Evolutionary conservation across 2,329 filamentous ascomycete genomes (phyloP).

Genomic region (Aspergillus sergii): DNA sequence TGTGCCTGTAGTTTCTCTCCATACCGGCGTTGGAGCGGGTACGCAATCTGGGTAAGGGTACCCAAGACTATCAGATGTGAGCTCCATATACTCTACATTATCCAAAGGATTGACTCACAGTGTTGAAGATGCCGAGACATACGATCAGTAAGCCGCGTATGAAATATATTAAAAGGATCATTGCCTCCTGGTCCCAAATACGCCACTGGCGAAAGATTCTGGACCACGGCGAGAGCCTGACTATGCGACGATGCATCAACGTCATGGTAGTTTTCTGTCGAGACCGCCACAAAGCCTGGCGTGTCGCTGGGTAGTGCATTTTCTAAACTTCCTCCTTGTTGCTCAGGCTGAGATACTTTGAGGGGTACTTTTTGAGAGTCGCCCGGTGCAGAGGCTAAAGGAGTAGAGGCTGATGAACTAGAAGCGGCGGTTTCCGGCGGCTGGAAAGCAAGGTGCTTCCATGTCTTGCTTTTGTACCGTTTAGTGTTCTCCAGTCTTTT

Average conservation of each 20-base stretch:
- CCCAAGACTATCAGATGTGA: conserved; percentile 33
- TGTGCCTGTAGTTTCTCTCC: conserved; percentile 37
- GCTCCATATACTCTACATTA: neutral
- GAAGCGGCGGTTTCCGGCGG: conserved; percentile 30
- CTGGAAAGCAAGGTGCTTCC: conserved; percentile 41
- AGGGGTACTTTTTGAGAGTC: conserved; percentile 1
- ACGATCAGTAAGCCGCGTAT: conserved; percentile 39
- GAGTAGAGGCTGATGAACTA: conserved; percentile 12
- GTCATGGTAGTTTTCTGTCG: conserved; percentile 17
- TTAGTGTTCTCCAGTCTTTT: conserved; percentile 43
- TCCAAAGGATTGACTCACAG: conserved; percentile 30
- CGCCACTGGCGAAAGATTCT: conserved; percentile 25
- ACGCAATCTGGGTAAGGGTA: conserved; percentile 38
- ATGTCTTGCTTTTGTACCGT: conserved; percentile 42
- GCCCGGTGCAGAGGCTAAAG: conserved; percentile 5
- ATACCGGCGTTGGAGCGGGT: conserved; percentile 39
- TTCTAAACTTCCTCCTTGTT: conserved; percentile 14
- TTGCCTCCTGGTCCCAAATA: conserved; percentile 35
- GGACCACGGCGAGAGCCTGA: conserved; percentile 9
- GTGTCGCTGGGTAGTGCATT: conserved; percentile 15
- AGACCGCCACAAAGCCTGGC: conserved; percentile 8
- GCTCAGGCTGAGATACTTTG: conserved; percentile 7
- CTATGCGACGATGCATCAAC: conserved; percentile 16
- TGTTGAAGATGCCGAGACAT: conserved; percentile 42
- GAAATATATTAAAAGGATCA: conserved; percentile 40